Base-by-base conservation (phyloP, 2,329 filamentous ascomycete genomes). In the Phoma herbarum region DNA sequence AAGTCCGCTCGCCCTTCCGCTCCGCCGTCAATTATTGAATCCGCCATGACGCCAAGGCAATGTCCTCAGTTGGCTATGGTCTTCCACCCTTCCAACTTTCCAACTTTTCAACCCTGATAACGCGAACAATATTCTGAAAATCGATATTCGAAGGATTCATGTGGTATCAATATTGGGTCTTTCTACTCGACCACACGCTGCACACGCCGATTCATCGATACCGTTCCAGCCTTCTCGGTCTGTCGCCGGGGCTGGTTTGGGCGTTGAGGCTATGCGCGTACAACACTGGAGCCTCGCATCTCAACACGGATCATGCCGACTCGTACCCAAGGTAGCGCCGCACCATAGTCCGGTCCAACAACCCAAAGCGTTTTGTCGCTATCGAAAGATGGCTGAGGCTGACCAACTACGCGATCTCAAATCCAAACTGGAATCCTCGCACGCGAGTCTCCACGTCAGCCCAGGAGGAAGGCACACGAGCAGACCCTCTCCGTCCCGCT, bases 391-490 rank as follows among this genome's bases (percentile, higher is more conserved):
- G 57, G 49, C 51, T 48, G 45, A 54, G 56, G 52, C 61, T 56
- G 61, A 62, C 60, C 50, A 61, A 57, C 37, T 45, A 46, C 16
- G 39, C 28, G 28, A 39, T 12, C 28, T 25, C 39, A n/a, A 29
- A 39, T 43, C 45, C 28, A 41, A 59, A 48, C 37, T 41, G 50
- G 59, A 55, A 62, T 41, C 16, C 18, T 29, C 57, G 57, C 64
- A 63, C 61, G 46, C 63, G 64, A 66, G 57, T 48, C 55, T 68
- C 61, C 52, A 57, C 60, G 55, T 60, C 52, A 66, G 59, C 62
- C 31, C 59, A 48, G 55, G 31, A 59, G 20, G 29, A 28, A 51
- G 53, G 61, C 67, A 69, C 67, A 66, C 68, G 65, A 72, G 56
- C 61, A 68, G 60, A 61, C 61, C 61, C 62, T 60, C 41, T 46